Percentiles rank a stretch among this genome's conserved stretches.
phyloP scores from a whole-genome alignment of 192 early-diverging fungal genomes.

The Haplosporangium gracile region DNA sequence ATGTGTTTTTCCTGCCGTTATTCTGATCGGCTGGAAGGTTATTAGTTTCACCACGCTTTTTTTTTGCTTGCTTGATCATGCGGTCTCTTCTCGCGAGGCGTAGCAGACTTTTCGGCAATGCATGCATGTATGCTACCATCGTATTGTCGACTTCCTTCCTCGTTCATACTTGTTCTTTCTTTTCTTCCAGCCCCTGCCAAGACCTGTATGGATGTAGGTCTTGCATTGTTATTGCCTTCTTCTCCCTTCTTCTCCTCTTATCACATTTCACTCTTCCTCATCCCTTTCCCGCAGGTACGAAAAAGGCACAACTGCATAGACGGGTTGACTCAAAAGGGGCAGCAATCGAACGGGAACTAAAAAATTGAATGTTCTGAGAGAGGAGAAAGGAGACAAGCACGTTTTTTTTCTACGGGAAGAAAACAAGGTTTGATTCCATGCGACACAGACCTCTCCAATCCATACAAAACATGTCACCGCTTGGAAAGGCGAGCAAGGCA shows the following conservation, averaged over 20 bases:
- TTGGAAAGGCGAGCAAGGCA: too few species aligned
- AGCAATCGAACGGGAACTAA: background rate
- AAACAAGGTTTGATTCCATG: background rate
- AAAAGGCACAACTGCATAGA: background rate
- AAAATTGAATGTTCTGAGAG: background rate
- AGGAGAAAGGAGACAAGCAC: background rate
- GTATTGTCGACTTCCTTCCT: background rate
- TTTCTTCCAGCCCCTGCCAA: background rate
- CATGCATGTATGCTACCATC: background rate
- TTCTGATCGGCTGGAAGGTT: too few species aligned
- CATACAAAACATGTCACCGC: too few species aligned
- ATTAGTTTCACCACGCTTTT: too few species aligned
- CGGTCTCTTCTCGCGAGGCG: background rate
- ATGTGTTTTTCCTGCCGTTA: too few species aligned
- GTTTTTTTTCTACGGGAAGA: background rate
- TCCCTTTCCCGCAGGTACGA: background rate
- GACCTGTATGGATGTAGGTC: background rate
- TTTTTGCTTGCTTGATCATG: too few species aligned
- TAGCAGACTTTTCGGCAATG: background rate
- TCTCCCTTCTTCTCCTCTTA: background rate
- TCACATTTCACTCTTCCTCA: background rate
- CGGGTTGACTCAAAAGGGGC: background rate
- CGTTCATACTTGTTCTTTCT: background rate
- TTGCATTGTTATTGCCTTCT: background rate
- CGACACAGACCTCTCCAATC: background rate